Conservation (phyloP, 1,139 yeast species). For the Zygosaccharomyces sapae region DNA sequence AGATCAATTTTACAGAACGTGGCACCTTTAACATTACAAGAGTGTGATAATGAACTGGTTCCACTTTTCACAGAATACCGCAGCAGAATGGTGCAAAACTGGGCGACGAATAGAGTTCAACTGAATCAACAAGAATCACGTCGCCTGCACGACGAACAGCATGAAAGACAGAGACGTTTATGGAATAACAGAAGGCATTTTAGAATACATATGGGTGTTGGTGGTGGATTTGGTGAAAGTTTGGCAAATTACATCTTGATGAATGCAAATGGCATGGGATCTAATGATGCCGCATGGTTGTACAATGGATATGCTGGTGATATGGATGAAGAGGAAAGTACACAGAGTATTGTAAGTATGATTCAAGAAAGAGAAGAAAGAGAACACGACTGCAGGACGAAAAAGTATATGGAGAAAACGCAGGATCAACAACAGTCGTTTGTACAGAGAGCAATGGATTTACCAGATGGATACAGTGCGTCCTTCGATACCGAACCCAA, state of each 20-base stretch:
- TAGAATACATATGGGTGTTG: conserved; percentile 11
- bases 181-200: conserved; percentile 10
- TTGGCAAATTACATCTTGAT: conserved; percentile 10
- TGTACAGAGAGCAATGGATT: conserved; percentile 18
- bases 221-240: conserved; percentile 14
- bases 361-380: conserved; percentile 38
- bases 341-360: conserved; percentile 35
- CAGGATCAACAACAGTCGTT: conserved; percentile 25
- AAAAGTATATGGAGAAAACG: conserved; percentile 35
- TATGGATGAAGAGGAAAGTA: conserved; percentile 35
- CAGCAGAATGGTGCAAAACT: conserved; percentile 19
- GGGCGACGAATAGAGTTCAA: conserved; percentile 22
- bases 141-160: conserved; percentile 5
- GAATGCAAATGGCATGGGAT: conserved; percentile 6
- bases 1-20: conserved; percentile 20
- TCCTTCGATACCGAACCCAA: conserved; percentile 34
- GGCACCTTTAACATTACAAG: conserved; percentile 22
- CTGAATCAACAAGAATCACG: conserved; percentile 8
- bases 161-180: conserved; percentile 8
- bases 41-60: conserved; percentile 21
- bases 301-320: conserved; percentile 12
- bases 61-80: conserved; percentile 26
- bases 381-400: conserved; percentile 37
- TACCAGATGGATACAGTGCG: conserved; percentile 29
- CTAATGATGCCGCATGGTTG: conserved; percentile 5